Conservation (phyloP, 257 asterid genomes). For the Capsicum baccatum region DNA sequence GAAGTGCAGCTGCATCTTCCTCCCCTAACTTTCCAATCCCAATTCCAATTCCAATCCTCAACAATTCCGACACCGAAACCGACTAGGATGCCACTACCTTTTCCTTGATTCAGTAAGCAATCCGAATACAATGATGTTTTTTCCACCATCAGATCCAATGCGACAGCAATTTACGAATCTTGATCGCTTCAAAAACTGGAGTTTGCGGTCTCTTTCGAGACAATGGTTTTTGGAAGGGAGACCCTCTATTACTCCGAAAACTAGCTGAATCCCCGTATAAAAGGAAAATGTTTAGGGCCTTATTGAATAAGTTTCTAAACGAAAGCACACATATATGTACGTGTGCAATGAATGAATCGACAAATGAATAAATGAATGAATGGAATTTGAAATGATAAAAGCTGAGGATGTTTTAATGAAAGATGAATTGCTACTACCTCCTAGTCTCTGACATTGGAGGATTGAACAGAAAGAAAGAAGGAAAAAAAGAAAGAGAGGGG, state of each 20-base stretch:
- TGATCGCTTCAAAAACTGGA: slow-evolving; percentile 8
- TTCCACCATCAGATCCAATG: slow-evolving; percentile 30
- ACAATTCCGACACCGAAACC: slow-evolving; percentile 32
- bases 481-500: neutral
- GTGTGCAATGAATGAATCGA: slow-evolving; percentile 14
- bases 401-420: slow-evolving; percentile 13
- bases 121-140: neutral
- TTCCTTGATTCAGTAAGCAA: slow-evolving; percentile 6
- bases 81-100: neutral
- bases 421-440: slow-evolving; percentile 11
- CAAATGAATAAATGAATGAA: neutral
- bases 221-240: slow-evolving; percentile 5
- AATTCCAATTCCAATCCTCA: slow-evolving; percentile 28
- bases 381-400: neutral
- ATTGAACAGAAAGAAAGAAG: slow-evolving; percentile 37
- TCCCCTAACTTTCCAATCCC: slow-evolving; percentile 37
- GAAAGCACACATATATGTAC: neutral
- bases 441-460: neutral
- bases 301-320: neutral
- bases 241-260: slow-evolving; percentile 24
- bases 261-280: slow-evolving; percentile 23
- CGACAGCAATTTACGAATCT: slow-evolving; percentile 24
- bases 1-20: slow-evolving; percentile 99
- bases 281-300: neutral
- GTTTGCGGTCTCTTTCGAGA: slow-evolving; percentile 12